These are phyloP conservation scores for Crucibulum laeve DNA, from an alignment of 768 basidiomycete species.

Conservation along the genomic window DNA sequence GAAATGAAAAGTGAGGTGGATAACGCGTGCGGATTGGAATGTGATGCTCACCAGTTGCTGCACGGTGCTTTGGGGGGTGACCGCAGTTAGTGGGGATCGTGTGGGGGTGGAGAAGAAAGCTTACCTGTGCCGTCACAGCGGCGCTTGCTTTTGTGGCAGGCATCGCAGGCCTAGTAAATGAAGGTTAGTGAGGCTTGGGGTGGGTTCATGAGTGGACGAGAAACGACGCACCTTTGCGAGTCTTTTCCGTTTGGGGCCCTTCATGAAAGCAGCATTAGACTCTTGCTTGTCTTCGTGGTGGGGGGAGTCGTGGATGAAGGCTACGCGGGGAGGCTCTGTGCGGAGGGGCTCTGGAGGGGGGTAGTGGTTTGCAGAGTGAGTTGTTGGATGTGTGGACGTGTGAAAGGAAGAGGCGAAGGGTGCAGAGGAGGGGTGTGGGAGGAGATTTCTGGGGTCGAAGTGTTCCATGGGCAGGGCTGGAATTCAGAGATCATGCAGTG, in stretches of 20 bases:
- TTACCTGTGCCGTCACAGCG: slow-evolving; percentile 78
- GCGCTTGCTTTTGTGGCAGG: slow-evolving; percentile 82
- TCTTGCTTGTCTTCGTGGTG: slow-evolving; percentile 26
- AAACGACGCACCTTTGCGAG: slow-evolving; percentile 40
- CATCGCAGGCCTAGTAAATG: slow-evolving; percentile 64
- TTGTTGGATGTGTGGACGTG: too few relatives aligned
- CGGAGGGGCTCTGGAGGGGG: too few relatives aligned
- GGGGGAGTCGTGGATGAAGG: slow-evolving; percentile 11
- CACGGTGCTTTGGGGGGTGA: slow-evolving; percentile 53
- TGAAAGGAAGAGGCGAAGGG: slow-evolving; percentile 15
- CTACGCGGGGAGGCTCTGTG: slow-evolving; percentile 6
- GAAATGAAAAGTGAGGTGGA: slow-evolving; percentile 10
- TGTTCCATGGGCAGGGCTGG: too few relatives aligned
- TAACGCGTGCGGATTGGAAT: slow-evolving; percentile 8
- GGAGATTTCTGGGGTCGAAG: slow-evolving; percentile 17
- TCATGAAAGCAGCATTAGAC: slow-evolving; percentile 28
- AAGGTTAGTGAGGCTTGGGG: slow-evolving; percentile 7
- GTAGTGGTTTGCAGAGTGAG: too few relatives aligned
- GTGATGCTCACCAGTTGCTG: slow-evolving; percentile 63
- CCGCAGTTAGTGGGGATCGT: slow-evolving; percentile 8
- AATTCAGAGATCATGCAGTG: too few relatives aligned
- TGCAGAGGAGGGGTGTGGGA: slow-evolving; percentile 5
- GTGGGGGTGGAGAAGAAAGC: slow-evolving; percentile 19
- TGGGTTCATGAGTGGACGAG: slow-evolving; percentile 2
- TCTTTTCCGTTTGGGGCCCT: slow-evolving; percentile 51